Base-by-base conservation (phyloP, 2,329 filamentous ascomycete genomes). In the Trichoderma sp. region DNA sequence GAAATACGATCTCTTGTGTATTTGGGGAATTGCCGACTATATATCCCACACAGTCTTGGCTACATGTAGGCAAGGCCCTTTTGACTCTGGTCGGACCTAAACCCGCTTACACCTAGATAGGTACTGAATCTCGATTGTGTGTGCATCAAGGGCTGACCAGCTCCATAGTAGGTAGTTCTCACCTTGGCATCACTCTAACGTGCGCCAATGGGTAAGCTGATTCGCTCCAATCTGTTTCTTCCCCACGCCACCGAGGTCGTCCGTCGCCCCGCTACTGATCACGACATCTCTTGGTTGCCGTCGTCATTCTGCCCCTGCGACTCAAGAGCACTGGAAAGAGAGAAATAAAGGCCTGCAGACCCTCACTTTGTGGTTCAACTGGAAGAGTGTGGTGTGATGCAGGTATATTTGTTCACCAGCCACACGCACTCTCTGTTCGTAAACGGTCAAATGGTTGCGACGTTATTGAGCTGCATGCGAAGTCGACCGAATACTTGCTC, bases 171-270 rank as follows among this genome's bases (percentile, higher is more conserved):
- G 56, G 11, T 62, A 60, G 56, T 21, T 71, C 35, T 59, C 35
- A 62, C 33, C 21, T 45, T 35, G n/a, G 16, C 9, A 41, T 14
- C 38, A 18, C 18, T 29, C 53, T 21, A 27, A 63, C 9, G 12
- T 63, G 50, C 67, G 35, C 60, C 59, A n/a, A 73, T 7, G 16
- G 21, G 59, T 73, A 73, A 73, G 71, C 71, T 73, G 71, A 73
- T 62, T 29, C 4, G 21, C 31, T 31, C 60, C 35, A 35, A 12
- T 8, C 6, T 53, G 59, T 27, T 33, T 29, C 41, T 38, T 35
- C 45, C 60, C 71, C 71, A 73, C 71, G 59, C 41, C 59, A 14
- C 29, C 41, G 29, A 56, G 45, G 24, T 53, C 18, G 59, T 12
- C 69, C 29, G 41, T 35, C 18, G 59, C 69, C 68, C 68, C 68